Conservation (phyloP, 2,329 filamentous ascomycete genomes). For the Venturia effusa region DNA sequence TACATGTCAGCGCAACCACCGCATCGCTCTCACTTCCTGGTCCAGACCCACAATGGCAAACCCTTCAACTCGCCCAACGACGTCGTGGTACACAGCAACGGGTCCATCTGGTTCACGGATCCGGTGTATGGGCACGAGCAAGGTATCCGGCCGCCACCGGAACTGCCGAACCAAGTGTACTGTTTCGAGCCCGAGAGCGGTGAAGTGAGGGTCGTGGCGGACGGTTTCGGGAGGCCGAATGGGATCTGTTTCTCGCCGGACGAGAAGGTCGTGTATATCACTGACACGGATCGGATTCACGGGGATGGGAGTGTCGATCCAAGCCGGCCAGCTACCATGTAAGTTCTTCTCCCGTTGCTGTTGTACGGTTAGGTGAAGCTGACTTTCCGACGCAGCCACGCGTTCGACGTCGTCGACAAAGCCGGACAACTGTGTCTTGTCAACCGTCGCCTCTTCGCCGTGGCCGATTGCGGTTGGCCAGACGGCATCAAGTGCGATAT, state of each 20-base stretch:
- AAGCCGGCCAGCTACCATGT: background rate
- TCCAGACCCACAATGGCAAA: conserved; percentile 10
- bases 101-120: conserved; percentile 42
- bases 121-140: conserved; percentile 26
- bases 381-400: conserved; percentile 14
- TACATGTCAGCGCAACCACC: conserved; percentile 14
- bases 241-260: conserved; percentile 36
- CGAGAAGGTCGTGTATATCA: conserved; percentile 33
- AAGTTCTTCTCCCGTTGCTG: background rate
- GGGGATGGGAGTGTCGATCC: background rate
- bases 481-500: conserved; percentile 19
- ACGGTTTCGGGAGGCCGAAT: conserved; percentile 32
- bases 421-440: conserved; percentile 14
- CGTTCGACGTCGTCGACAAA: conserved; percentile 16
- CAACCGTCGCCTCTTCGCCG: conserved; percentile 18
- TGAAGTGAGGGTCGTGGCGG: conserved; percentile 30
- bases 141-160: conserved; percentile 21
- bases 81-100: conserved; percentile 16
- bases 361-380: too few species aligned
- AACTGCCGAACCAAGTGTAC: conserved; percentile 28
- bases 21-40: background rate
- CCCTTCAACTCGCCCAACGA: conserved; percentile 13
- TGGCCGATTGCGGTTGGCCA: conserved; percentile 16
- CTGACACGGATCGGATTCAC: conserved; percentile 25
- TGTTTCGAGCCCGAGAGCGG: conserved; percentile 32